Base-by-base conservation (phyloP, 148 eudicot genomes). In the Rhododendron ovatum region DNA sequence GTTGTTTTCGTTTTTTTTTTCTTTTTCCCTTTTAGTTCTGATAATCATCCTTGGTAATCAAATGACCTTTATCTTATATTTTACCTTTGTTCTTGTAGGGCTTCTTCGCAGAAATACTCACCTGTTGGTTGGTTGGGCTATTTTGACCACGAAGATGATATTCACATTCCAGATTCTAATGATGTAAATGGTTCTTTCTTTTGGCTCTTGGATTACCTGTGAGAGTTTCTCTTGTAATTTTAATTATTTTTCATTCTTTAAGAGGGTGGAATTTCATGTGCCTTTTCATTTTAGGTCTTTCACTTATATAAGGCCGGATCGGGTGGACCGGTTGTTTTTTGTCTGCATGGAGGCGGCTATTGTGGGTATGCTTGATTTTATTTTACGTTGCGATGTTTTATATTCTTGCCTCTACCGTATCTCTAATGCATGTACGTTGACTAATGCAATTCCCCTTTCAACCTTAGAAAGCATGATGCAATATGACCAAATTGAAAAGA, bases 281-380 rank as follows among this genome's bases (percentile, higher is more conserved):
- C 75, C 50, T 57, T 90, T 73, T 69, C 63, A 78, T 88, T 89
- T 79, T 88, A 96, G 99, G 95, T 96, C 55, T 96, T 96, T 90
- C 99, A 96, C 87, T 85, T 96, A 22, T 96, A 95, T 78, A 92
- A 89, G 89, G 99, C 98, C 73, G 99, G 99, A 83, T 88, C 86
- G 76, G 93, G 93, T 85, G 99, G 99, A 74, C 99, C 99, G 5
- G 96, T 95, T 74, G 88, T 95, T 51, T 92, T 96, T 87, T 96
- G 99, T 90, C 93, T 96, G 87, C 99, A 96, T 90, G 99, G 99
- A 86, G 98, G 99, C 73, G 99, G 99, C 86, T 96, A 91, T 87
- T 90, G 96, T 86, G 99, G 99, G 99, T 96, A 91, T 74, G 85
- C 71, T 12, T 57, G 81, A 78, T 84, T 76, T 69, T 69, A 51